These are phyloP conservation scores for Penicillium sp. DNA, from an alignment of 2,329 filamentous ascomycete species.

Conservation along the genomic window DNA sequence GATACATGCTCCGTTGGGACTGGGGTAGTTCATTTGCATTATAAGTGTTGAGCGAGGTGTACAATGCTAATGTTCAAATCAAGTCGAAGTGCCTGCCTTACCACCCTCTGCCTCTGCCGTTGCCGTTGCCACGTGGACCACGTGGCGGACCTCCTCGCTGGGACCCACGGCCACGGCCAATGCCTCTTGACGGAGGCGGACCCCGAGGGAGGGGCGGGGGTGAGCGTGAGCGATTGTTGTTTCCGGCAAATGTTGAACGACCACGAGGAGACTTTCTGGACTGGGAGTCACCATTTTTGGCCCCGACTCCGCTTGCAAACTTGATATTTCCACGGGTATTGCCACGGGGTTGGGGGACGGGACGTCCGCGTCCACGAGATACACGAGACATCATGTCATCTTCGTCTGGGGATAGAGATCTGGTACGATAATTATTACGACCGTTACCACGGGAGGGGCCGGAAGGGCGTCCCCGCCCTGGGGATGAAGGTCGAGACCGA, in stretches of 20 bases:
- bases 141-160: constrained; percentile 15
- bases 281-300: constrained; percentile 17
- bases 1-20: not conserved
- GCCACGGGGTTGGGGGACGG: constrained; percentile 26
- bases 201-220: constrained; percentile 21
- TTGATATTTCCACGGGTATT: constrained; percentile 36
- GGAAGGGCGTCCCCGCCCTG: not conserved
- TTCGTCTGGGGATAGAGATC: constrained; percentile 34
- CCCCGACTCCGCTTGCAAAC: constrained; percentile 34
- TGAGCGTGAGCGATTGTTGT: constrained; percentile 32
- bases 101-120: constrained; percentile 14
- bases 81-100: not conserved
- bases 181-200: constrained; percentile 15
- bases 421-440: not conserved
- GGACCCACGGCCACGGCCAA: constrained; percentile 9
- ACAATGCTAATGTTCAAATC: not conserved
- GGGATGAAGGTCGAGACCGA: constrained; percentile 15
- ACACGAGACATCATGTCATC: constrained; percentile 31
- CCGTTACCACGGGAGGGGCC: not conserved
- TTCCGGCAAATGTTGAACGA: not conserved
- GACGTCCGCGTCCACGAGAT: constrained; percentile 25
- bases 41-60: not conserved
- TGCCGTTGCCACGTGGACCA: constrained; percentile 12
- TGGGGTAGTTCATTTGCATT: not conserved
- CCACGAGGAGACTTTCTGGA: constrained; percentile 12